Base-by-base conservation (phyloP, 1,139 yeast species). In the Taphrina wiesneri region DNA sequence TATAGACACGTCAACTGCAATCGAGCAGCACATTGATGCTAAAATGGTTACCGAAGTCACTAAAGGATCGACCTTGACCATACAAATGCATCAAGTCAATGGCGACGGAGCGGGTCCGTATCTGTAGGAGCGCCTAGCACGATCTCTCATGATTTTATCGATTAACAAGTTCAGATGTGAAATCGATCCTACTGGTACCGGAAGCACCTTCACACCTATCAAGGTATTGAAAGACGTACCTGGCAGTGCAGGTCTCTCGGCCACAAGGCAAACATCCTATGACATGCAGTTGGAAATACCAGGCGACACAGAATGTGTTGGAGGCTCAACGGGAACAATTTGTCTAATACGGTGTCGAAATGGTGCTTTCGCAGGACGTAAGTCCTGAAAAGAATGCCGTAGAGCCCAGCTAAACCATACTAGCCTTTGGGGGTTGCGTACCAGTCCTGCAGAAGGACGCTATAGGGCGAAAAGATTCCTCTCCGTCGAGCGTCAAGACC, bases 1-100 rank as follows among this genome's bases (percentile, higher is more conserved):
- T 28, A 60, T 60, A 17, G 64, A 60, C 57, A 60, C 64, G 11
- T 60, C 64, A 15, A 60, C 64, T 2, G 64, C 64, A 26, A 51
- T 60, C 36, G 64, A 60, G 23, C 64, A 60, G 28, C 64, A 60
- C 23, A 41, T 60, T 28, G 64, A 60, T 28, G 64, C 64, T 15
- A 60, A 60, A 34, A 51, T 60, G 36, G 64, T 60, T 41, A 43
- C 64, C 0, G 56, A 49, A 28, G 53, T 60, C 21, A 60, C 64
- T 3, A 60, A 51, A 28, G 64, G 64, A 3, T 60, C 64, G 13
- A 51, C 41, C 2, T 28, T 60, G 28, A 51, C 57, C 28, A 19
- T 60, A 17, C 64, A 60, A 17, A 60, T 60, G 64, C 64, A 60
- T 36, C 64, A 60, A 51, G 64, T 49, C 56, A 59, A 59, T 25